phyloP scores from a whole-genome alignment of 1,284 basidiomycete genomes.

The Rhodotorula sp. region DNA sequence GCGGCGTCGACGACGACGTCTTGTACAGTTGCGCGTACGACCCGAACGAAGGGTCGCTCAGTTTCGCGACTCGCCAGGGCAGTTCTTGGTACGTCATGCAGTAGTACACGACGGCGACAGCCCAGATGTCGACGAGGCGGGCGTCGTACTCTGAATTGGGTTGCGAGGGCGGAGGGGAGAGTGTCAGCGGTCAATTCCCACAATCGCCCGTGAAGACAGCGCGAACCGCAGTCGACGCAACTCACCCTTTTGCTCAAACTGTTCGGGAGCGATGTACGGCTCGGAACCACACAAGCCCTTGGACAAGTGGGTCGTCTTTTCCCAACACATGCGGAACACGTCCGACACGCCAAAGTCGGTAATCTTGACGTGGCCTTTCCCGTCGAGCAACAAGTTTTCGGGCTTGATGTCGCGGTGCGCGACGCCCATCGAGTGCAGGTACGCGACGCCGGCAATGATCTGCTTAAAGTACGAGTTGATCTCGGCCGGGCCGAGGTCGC shows the following conservation, averaged over 20 bases:
- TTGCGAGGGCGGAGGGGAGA: neutral
- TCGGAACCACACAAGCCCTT: conserved; percentile 96
- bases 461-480: conserved; percentile 99
- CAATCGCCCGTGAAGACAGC: too few relatives aligned
- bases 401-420: conserved; percentile 98
- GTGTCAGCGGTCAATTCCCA: conserved; percentile 40
- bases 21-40: conserved; percentile 71
- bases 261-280: conserved; percentile 97
- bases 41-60: conserved; percentile 75
- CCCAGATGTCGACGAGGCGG: conserved; percentile 95
- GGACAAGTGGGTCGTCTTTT: conserved; percentile 92
- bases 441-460: conserved; percentile 80
- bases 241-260: conserved; percentile 93
- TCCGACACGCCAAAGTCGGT: conserved; percentile 98
- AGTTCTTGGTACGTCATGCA: conserved; percentile 96
- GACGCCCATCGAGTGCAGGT: conserved; percentile 92
- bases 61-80: conserved; percentile 95
- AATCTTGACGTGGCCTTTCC: conserved; percentile 89
- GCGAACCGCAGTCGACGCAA: conserved; percentile 41
- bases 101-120: conserved; percentile 94
- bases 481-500: conserved; percentile 88
- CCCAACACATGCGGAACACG: conserved; percentile 97
- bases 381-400: conserved; percentile 93
- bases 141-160: conserved; percentile 81
- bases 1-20: conserved; percentile 49